Evolutionary conservation across 2,329 filamentous ascomycete species (phyloP).

Genomic region (Sclerotinia sclerotiorum): DNA sequence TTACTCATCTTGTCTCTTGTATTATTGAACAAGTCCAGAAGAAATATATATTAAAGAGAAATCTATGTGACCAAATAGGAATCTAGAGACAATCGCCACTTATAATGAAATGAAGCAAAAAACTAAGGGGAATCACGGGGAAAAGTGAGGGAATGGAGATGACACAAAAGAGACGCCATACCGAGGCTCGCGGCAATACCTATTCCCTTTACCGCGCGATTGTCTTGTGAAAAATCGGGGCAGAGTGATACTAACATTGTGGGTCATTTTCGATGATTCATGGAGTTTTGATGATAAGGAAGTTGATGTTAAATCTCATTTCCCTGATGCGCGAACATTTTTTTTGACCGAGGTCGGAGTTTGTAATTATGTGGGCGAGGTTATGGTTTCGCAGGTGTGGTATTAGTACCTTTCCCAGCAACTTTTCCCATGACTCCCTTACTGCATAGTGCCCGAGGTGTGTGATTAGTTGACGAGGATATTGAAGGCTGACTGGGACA

Average conservation of each 20-base stretch:
- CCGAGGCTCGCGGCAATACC: conserved; percentile 32
- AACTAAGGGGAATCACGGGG: conserved; percentile 18
- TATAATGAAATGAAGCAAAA: background rate
- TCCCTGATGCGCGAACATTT: background rate
- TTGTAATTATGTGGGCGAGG: no score
- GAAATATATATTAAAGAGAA: background rate
- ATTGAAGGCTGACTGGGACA: background rate
- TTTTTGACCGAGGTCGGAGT: conserved; percentile 16
- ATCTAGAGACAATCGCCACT: background rate
- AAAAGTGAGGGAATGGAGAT: conserved; percentile 24
- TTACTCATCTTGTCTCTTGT: conserved; percentile 40
- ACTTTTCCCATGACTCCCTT: no score
- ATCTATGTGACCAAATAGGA: conserved; percentile 16
- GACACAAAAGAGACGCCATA: conserved; percentile 25
- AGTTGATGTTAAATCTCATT: conserved; percentile 10
- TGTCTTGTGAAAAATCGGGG: conserved; percentile 17
- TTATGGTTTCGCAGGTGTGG: background rate
- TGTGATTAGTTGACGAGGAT: background rate
- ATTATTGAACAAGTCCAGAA: background rate
- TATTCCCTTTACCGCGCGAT: conserved; percentile 27
- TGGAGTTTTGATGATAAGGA: conserved; percentile 23
- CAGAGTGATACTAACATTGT: conserved; percentile 20
- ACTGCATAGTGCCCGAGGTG: background rate
- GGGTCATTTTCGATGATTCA: conserved; percentile 28
- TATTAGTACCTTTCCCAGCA: background rate